These are phyloP conservation scores for Hirschioporus abietinus DNA, from an alignment of 768 basidiomycete genomes.

Conservation along the genomic window DNA sequence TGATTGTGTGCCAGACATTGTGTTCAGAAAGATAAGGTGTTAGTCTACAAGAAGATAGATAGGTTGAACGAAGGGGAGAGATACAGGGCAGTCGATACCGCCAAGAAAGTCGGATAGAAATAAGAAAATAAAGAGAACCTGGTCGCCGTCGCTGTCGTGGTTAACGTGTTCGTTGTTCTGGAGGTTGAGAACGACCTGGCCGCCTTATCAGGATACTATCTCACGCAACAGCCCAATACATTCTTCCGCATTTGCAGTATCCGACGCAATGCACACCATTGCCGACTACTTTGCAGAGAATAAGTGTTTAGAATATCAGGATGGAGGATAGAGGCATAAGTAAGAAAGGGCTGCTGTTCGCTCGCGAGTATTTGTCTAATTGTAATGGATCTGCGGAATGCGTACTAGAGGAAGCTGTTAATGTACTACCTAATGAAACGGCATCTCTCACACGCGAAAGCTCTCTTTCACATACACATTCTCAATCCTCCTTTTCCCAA, in stretches of 20 bases:
- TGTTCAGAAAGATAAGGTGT: background rate
- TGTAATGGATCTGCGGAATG: background rate
- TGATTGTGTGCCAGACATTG: conserved; percentile 3
- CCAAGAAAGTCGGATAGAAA: background rate
- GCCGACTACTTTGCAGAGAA: background rate
- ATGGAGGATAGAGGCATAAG: too few species aligned
- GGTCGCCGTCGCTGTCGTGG: background rate
- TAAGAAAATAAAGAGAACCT: background rate
- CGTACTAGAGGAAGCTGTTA: background rate
- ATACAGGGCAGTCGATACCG: background rate
- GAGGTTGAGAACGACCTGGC: background rate
- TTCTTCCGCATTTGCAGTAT: background rate
- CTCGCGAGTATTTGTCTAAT: background rate
- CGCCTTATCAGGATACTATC: background rate
- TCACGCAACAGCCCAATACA: background rate
- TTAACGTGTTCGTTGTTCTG: background rate
- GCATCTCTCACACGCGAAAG: background rate
- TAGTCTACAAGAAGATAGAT: background rate
- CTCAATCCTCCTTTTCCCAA: background rate
- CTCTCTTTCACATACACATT: background rate
- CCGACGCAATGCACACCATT: background rate
- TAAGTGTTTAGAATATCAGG: too few species aligned
- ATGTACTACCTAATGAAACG: conserved; percentile 1
- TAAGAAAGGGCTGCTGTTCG: background rate
- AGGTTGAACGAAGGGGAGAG: background rate